Percentiles rank a stretch among this genome's conserved stretches.
Evolutionary conservation across 805 yeast genomes (phyloP).

Genomic region (Naumovozyma baii): DNA sequence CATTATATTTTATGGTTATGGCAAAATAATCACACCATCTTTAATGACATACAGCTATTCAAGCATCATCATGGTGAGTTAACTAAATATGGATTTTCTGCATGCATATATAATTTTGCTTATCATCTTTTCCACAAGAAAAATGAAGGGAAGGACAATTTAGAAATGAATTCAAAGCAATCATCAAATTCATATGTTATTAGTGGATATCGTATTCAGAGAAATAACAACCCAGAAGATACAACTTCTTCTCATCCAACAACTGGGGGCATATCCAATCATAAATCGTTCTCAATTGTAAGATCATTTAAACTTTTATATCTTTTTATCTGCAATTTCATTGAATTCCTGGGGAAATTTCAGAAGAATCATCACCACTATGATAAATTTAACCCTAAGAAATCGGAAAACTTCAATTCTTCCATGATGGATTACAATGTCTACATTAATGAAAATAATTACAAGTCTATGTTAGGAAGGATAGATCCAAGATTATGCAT

Average conservation of each 20-base stretch:
- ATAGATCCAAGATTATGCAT: constrained; percentile 12
- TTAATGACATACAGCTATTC: too few relatives aligned
- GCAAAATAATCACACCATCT: too few relatives aligned
- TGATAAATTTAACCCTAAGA: too few relatives aligned
- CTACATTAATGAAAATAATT: constrained; percentile 23
- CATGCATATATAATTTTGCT: background rate
- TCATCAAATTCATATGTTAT: constrained; percentile 9
- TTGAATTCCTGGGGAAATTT: too few relatives aligned
- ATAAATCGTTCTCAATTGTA: too few relatives aligned
- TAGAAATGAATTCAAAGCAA: background rate
- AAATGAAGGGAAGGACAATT: too few relatives aligned
- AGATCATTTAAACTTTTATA: background rate
- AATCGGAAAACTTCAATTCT: too few relatives aligned
- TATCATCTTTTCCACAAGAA: background rate
- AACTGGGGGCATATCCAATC: too few relatives aligned
- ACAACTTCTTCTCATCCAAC: background rate
- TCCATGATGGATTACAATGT: constrained; percentile 12
- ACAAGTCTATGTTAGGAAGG: constrained; percentile 12
- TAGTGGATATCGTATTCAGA: constrained; percentile 17
- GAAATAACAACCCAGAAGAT: constrained; percentile 14
- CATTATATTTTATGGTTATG: too few relatives aligned
- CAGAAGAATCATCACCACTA: too few relatives aligned
- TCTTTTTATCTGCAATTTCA: background rate
- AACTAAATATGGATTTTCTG: background rate
- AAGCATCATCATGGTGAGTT: background rate